These are phyloP conservation scores for Lanmaoa rubissima DNA, from an alignment of 768 basidiomycete genomes.

Conservation along the genomic window DNA sequence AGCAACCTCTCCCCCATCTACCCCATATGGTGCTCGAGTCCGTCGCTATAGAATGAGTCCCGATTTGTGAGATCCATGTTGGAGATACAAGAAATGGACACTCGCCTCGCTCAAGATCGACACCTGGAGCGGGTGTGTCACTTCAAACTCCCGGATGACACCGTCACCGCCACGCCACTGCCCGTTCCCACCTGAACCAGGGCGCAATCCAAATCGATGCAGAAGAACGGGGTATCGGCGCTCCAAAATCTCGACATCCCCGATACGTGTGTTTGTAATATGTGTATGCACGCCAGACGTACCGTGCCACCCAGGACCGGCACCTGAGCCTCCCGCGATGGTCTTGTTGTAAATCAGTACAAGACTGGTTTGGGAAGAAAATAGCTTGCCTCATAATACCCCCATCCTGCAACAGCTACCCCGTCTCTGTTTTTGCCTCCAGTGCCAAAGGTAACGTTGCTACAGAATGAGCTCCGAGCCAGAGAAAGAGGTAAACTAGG, in stretches of 20 bases:
- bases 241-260: slow-evolving; percentile 92
- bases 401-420: slow-evolving; percentile 76
- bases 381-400: slow-evolving; percentile 72
- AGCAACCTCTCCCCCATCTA: slow-evolving; percentile 76
- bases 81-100: neutral
- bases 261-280: slow-evolving; percentile 90
- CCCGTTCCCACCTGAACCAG: slow-evolving; percentile 68
- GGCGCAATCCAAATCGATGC: slow-evolving; percentile 75
- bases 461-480: slow-evolving; percentile 26
- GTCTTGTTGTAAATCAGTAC: slow-evolving; percentile 44
- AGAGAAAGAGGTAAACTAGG: rapidly evolving
- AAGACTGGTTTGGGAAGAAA: neutral
- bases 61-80: neutral
- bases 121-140: slow-evolving; percentile 78
- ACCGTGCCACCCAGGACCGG: slow-evolving; percentile 87
- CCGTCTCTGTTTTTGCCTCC: slow-evolving; percentile 87
- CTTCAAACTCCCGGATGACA: slow-evolving; percentile 79
- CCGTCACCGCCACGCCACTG: slow-evolving; percentile 82
- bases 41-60: slow-evolving; percentile 51
- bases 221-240: slow-evolving; percentile 90
- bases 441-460: slow-evolving; percentile 86
- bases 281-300: slow-evolving; percentile 93
- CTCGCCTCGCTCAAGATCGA: slow-evolving; percentile 83
- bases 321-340: slow-evolving; percentile 91
- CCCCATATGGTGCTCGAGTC: slow-evolving; percentile 82